Percentiles rank a stretch among this genome's conserved stretches.
These are phyloP conservation scores for Trametes maxima DNA, from an alignment of 768 basidiomycete genomes.

Conservation along the genomic window DNA sequence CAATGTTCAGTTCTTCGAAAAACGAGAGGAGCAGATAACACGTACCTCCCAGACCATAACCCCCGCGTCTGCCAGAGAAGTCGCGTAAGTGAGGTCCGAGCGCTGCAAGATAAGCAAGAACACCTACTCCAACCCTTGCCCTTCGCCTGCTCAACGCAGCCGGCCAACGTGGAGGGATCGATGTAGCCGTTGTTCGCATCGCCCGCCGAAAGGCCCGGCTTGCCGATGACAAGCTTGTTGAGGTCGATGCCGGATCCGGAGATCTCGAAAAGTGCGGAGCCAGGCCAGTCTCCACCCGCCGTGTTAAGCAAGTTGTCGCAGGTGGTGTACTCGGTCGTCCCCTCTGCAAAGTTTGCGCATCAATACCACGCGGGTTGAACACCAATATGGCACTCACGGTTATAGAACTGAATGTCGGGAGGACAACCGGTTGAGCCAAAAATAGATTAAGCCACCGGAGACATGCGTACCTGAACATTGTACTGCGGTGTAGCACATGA, in stretches of 20 bases:
- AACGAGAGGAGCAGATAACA: background rate
- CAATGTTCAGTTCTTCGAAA: background rate
- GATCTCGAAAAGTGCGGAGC: conserved; percentile 52
- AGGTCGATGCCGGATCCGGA: conserved; percentile 57
- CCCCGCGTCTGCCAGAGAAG: conserved; percentile 33
- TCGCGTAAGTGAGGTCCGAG: background rate
- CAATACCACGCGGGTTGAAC: background rate
- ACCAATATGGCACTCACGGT: conserved; percentile 24
- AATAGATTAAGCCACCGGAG: background rate
- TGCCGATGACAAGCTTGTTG: conserved; percentile 75
- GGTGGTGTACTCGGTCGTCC: conserved; percentile 40
- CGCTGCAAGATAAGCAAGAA: background rate
- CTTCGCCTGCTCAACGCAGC: conserved; percentile 61
- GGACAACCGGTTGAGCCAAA: background rate
- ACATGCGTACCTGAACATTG: conserved; percentile 30
- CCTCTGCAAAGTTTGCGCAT: conserved; percentile 33
- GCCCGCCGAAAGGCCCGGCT: conserved; percentile 50
- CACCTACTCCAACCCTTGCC: conserved; percentile 64
- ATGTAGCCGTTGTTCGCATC: conserved; percentile 59
- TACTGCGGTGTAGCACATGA: conserved; percentile 16
- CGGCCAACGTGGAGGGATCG: conserved; percentile 51
- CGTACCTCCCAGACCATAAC: conserved; percentile 44
- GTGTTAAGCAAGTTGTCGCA: conserved; percentile 41
- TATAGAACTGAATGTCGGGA: conserved; percentile 44
- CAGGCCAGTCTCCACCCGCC: conserved; percentile 45